A percentile compares a stretch with the other conserved stretches of the same genome.
Conservation (phyloP, 2,329 filamentous ascomycete genomes). For the Aquanectria penicillioides region DNA sequence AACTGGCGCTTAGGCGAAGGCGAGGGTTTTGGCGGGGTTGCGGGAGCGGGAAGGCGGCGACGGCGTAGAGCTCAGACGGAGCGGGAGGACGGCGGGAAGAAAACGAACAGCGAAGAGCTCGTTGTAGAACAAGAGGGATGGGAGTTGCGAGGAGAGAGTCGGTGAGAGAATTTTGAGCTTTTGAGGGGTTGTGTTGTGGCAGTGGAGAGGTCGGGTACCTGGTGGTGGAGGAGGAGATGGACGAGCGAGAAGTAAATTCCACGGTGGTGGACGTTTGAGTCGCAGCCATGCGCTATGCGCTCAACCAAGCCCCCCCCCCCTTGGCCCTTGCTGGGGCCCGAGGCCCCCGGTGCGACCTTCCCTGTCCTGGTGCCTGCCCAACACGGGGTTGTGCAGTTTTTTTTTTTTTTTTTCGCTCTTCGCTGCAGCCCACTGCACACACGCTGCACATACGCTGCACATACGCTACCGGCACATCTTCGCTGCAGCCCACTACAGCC, state of each 20-base stretch:
- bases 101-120: conserved; percentile 13
- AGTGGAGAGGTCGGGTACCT: conserved; percentile 21
- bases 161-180: conserved; percentile 26
- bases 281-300: too few relatives aligned
- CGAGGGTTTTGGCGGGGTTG: conserved; percentile 24
- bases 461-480: too few relatives aligned
- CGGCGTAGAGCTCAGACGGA: neutral
- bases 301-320: too few relatives aligned
- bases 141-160: conserved; percentile 15
- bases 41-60: conserved; percentile 7
- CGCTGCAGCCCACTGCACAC: too few relatives aligned
- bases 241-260: conserved; percentile 23
- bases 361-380: conserved; percentile 14
- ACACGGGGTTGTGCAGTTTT: conserved; percentile 19
- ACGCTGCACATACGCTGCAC: too few relatives aligned
- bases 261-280: too few relatives aligned
- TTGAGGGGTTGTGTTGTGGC: conserved; percentile 26
- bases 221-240: conserved; percentile 13
- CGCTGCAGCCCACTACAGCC: neutral
- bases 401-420: neutral
- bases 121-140: conserved; percentile 4
- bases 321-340: too few relatives aligned
- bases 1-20: neutral
- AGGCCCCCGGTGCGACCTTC: neutral
- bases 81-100: neutral